Base-by-base conservation (phyloP, 495 filamentous ascomycete genomes). In the Oleoguttula mirabilis region DNA sequence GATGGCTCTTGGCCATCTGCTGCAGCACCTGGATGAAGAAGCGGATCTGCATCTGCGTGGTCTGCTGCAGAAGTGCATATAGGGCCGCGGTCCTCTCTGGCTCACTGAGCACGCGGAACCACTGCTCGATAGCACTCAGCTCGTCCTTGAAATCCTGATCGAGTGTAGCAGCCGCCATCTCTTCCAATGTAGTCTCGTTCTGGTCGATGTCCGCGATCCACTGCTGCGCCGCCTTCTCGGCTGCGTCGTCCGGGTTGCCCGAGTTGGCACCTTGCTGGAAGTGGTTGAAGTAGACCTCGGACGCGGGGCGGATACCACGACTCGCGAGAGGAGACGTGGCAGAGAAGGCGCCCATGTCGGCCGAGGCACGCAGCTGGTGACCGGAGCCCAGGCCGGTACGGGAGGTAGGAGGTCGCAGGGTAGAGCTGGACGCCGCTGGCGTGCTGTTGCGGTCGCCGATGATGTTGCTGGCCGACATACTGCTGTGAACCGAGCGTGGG, bases 91-190 rank as follows among this genome's bases (percentile, higher is more conserved):
- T 98, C 39, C 90, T 69, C 66, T 98, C 90, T 15, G 90, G 86
- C 64, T 98, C 90, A 55, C 88, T 94, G 41, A 98, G 69, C 21
- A 98, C 90, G 33, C 86, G 82, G 63, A 98, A 98, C 90, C 90
- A 98, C 66, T 98, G 88, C 67, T 98, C 90, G 57, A 98, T 98
- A 45, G 90, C 90, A 62, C 83, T 90, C 38, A 98, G 76, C 64
- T 98, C 90, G 66, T 96, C 90, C 69, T 96, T 98, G 68, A 98
- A 98, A 52, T 98, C 92, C 64, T 98, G 92, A 61, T 98, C 90
- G 24, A 96, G 68, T 10, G 92, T 94, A 34, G 92, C 90, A 22
- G 88, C 87, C 15, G 90, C 92, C 90, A 98, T 98, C 61, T 98
- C 90, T 61, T 96, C 92, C 55, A 98, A 63, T 3, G 90, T 98